Evolutionary conservation across 768 basidiomycete genomes (phyloP).

Genomic region (Leucocoprinus birnbaumii): DNA sequence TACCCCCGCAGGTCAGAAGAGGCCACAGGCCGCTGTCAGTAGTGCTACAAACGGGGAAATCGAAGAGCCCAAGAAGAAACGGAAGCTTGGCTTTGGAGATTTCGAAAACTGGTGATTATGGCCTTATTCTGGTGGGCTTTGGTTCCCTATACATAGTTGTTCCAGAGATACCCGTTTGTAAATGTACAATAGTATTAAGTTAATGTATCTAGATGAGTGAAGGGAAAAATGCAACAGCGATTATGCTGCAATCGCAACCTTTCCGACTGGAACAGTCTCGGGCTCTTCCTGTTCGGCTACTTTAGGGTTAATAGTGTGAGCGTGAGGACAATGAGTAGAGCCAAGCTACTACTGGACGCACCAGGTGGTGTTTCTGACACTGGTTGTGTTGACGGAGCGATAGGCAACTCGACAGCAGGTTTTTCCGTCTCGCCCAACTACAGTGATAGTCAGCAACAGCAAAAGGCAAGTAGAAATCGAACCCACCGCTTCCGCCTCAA

Average conservation of each 20-base stretch:
- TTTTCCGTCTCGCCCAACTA: slow-evolving; percentile 28
- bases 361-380: slow-evolving; percentile 27
- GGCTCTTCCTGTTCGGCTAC: slow-evolving; percentile 10
- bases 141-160: background rate
- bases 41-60: slow-evolving; percentile 9
- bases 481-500: slow-evolving; percentile 66
- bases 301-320: background rate
- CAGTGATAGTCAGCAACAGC: background rate
- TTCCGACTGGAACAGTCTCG: slow-evolving; percentile 16
- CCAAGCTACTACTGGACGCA: slow-evolving; percentile 13
- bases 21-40: slow-evolving; percentile 30
- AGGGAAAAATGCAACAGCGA: background rate
- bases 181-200: slow-evolving; percentile 1
- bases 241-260: slow-evolving; percentile 32
- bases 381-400: slow-evolving; percentile 48
- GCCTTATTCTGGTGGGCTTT: background rate
- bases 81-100: slow-evolving; percentile 86
- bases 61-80: slow-evolving; percentile 73
- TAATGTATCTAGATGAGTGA: background rate
- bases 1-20: background rate
- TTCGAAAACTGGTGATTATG: slow-evolving; percentile 72
- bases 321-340: background rate
- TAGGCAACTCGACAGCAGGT: slow-evolving; percentile 43
- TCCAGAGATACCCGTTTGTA: slow-evolving; percentile 3
- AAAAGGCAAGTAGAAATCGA: background rate